Evolutionary conservation across 1,284 basidiomycete genomes (phyloP), one percentile per base, ranked within the genome.

Genomic region (Cryptococcus deneoformans): DNA sequence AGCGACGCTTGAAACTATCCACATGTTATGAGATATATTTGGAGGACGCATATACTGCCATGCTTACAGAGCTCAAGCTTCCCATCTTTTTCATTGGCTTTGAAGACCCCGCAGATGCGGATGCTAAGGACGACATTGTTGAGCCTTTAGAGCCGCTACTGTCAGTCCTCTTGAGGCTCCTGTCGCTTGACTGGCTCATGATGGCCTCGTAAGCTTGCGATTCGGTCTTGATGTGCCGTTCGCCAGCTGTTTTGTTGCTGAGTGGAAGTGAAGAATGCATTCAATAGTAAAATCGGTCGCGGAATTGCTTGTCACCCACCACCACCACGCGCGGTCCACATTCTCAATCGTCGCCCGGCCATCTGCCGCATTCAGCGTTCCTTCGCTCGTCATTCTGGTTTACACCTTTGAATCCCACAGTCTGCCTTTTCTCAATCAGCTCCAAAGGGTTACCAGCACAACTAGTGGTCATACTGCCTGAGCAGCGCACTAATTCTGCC

Each of bases 31-130:
- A 44, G 43, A 44, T 14, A 47, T 6, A 10, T 12, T 29, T 29
- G 6, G 1, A 24, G 20, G 9, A 6, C 7, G 1, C 8, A 46
- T 20, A 20, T 20, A 35, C 8, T 3, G 6, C 5, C 16, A n/a
- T 20, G 59, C 68, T 53, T 47, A 74, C 73, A 35, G 70, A 70
- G 60, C 65, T 74, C 46, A 73, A 57, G 56, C 66, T 68, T 8
- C 62, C 60, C 46, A 75, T 42, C 46, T 63, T 67, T 67, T 63
- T 67, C 72, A 34, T 34, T 38, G 1, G 59, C 57, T 20, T 20
- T 20, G 20, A 20, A 20, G 20, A 20, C 20, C 20, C 20, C 20
- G 61, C 24, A 37, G 51, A 24, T 20, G 55, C 45, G 35, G 38
- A 43, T 14, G 52, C 20, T 20, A 39, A 43, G n/a, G 47, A 48